A percentile compares a stretch with the other conserved stretches of the same genome.
phyloP scores from a whole-genome alignment of 306 rosid species.

The Cicer bijugum region DNA sequence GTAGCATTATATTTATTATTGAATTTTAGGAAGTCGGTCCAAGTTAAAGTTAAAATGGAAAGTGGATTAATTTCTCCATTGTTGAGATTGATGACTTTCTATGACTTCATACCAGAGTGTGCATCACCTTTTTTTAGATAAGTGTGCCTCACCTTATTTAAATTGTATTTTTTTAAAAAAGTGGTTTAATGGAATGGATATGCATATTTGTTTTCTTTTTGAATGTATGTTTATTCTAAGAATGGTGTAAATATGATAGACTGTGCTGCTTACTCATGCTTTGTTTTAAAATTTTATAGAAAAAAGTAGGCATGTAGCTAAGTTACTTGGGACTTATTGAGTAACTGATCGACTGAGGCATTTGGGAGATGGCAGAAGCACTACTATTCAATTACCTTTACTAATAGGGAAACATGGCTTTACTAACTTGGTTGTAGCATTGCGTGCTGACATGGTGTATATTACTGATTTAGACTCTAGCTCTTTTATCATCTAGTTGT shows the following conservation, averaged over 20 bases:
- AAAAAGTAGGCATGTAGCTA: not conserved
- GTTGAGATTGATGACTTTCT: not conserved
- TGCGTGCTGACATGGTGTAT: not conserved
- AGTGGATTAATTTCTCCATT: not conserved
- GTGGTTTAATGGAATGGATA: not conserved
- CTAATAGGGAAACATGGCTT: constrained; percentile 13
- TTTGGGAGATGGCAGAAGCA: constrained; percentile 36
- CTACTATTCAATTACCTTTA: not conserved
- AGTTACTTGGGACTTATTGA: not conserved
- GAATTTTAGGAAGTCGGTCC: not conserved
- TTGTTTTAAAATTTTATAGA: not conserved
- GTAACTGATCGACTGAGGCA: not conserved
- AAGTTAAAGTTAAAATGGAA: constrained; percentile 9
- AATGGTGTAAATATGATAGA: not conserved
- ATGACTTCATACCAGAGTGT: too few species aligned
- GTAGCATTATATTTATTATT: not conserved
- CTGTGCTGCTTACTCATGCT: constrained; percentile 15
- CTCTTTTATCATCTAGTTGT: constrained; percentile 5
- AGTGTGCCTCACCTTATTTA: too few species aligned
- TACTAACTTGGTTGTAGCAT: not conserved
- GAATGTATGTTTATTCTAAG: not conserved
- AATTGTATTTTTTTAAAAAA: too few species aligned
- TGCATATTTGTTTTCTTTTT: not conserved
- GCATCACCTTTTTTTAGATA: too few species aligned
- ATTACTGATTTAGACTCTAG: not conserved